A percentile compares a stretch with the other conserved stretches of the same genome.
Evolutionary conservation across 1,139 yeast genomes (phyloP).

Genomic region (Debaryomyces fabryi): DNA sequence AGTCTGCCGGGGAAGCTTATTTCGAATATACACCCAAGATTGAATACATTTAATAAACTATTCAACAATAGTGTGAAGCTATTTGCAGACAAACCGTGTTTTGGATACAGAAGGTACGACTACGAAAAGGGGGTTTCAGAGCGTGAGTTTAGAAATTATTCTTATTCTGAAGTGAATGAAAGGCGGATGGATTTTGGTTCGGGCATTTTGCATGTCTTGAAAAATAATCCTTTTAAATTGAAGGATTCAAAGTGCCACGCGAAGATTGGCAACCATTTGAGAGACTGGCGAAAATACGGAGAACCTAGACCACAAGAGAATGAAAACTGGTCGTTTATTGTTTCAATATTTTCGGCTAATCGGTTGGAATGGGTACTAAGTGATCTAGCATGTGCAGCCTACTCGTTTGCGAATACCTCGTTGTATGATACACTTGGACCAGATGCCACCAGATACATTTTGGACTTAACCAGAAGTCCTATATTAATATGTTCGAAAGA

Average conservation of each 20-base stretch:
- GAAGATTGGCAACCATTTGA: conserved; percentile 21
- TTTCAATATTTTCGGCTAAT: conserved; percentile 35
- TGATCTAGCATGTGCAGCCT: conserved; percentile 38
- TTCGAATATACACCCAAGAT: conserved; percentile 16
- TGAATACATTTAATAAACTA: conserved; percentile 32
- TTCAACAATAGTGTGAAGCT: conserved; percentile 26
- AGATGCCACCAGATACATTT: conserved; percentile 30
- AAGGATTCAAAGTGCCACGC: conserved; percentile 23
- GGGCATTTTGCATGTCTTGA: conserved; percentile 34
- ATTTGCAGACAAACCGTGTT: conserved; percentile 28
- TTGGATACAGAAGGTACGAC: conserved; percentile 35
- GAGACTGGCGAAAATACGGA: conserved; percentile 19
- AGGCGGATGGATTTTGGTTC: conserved; percentile 31
- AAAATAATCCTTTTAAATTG: conserved; percentile 31
- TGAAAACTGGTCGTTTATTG: conserved; percentile 30
- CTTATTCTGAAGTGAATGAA: conserved; percentile 11
- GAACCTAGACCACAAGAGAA: conserved; percentile 18
- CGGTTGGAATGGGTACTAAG: conserved; percentile 39
- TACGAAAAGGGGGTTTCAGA: conserved; percentile 25
- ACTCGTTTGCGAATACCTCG: conserved; percentile 38
- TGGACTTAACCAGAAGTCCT: conserved; percentile 33
- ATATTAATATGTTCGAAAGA: conserved; percentile 34
- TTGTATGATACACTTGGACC: conserved; percentile 40
- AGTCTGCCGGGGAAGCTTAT: conserved; percentile 6
- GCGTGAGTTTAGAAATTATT: conserved; percentile 20